Base-by-base conservation (phyloP, 2,329 filamentous ascomycete species). In the Colletotrichum scovillei region DNA sequence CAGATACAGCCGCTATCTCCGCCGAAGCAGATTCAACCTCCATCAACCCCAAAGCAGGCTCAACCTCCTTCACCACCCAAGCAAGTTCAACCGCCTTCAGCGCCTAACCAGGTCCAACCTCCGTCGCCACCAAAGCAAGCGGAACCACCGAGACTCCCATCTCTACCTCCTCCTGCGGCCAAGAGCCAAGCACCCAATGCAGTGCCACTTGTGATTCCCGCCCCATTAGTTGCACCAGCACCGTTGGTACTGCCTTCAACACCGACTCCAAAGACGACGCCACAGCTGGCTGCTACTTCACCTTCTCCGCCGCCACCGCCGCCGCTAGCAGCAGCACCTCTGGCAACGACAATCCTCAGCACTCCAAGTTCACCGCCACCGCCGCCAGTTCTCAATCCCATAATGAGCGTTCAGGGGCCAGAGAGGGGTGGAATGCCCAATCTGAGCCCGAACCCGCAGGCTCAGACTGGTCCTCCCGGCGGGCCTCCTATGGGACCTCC, bases 401-500 rank as follows among this genome's bases (percentile, higher is more conserved):
- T 30, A 32, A 73, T 73, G 70, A 65, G 28, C 28, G 19, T 14
- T 8, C 30, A 67, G 12, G 56, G 6, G 12, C 49, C 60, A n/a
- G 67, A 28, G 6, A 35, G 70, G 35, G 67, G 67, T 16, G 67
- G 55, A 9, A n/a, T 19, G 22, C 42, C 66, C 16, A 22, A 22
- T 5, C 26, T 24, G 8, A 57, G 4, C 9, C 32, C 46, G 1
- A 52, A 65, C 4, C 67, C 67, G 32, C 59, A 64, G 22, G 70
- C 67, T 19, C 70, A 65, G 24, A 16, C 26, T 26, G 67, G 46
- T 1, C 55, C 70, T 5, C 32, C 59, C 14, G 32, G 59, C 24
- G 59, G 53, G 9, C 70, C 60, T 53, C 60, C 60, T 3, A 70
- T 70, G 55, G 60, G 67, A n/a, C 46, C 49, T 12, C 70, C 46